These are phyloP conservation scores for Salvia rosmarinus DNA, from an alignment of 257 asterid genomes.

Conservation along the genomic window DNA sequence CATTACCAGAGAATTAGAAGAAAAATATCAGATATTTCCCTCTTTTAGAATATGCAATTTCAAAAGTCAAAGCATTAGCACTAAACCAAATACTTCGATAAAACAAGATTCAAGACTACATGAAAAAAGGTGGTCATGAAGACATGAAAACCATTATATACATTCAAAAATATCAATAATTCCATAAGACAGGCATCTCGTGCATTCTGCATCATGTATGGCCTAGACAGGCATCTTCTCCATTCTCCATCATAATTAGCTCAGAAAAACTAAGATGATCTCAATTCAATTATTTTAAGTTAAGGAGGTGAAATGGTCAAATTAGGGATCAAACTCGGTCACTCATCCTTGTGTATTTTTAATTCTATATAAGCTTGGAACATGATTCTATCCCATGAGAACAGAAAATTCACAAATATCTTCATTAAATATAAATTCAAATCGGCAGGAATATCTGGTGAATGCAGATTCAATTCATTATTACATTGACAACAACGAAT, in stretches of 20 bases:
- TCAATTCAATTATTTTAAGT: neutral
- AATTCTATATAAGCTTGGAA: slow-evolving; percentile 3
- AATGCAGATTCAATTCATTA: neutral
- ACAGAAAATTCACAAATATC: slow-evolving; percentile 1
- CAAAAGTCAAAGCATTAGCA: neutral
- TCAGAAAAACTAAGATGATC: neutral
- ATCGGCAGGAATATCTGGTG: neutral
- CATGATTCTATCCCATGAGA: neutral
- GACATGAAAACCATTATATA: neutral
- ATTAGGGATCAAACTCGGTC: neutral
- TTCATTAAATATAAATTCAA: neutral
- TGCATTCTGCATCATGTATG: slow-evolving; percentile 1
- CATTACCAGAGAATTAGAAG: neutral
- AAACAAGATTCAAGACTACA: neutral
- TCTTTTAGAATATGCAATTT: slow-evolving; percentile 10
- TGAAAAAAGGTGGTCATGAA: neutral
- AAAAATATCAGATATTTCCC: neutral
- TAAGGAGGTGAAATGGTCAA: neutral
- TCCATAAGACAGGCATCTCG: neutral
- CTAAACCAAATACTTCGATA: neutral
- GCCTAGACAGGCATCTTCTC: too few species aligned
- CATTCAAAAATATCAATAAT: neutral
- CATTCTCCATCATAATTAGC: neutral
- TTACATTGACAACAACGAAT: neutral
- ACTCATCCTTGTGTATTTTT: neutral